Evolutionary conservation across 768 basidiomycete genomes (phyloP), one percentile per base, ranked within the genome.

Genomic region (Psilocybe cubensis): DNA sequence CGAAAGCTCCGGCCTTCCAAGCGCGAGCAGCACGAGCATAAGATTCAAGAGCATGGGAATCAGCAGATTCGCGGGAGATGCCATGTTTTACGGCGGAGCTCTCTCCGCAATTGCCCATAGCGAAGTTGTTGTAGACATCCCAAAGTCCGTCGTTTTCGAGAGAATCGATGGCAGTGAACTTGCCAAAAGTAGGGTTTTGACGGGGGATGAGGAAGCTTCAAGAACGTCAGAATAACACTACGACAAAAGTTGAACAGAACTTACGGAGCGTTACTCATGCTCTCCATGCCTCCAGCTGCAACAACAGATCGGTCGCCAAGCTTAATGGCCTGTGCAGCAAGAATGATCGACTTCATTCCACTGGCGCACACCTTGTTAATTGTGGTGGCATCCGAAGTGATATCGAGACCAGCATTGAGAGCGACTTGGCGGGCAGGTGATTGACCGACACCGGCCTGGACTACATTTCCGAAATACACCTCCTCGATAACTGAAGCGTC

Each of bases 351-450:
- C 76, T 98, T 98, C 83, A 99, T 79, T 59, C 97, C 97, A 52
- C 92, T 95, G 4, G 97, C 97, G 74, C 97, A 99, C 72, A 99
- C 97, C 79, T 99, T 99, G 86, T 99, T 99, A 79, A 99, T 88
- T 47, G 97, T 99, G 33, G 97, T 98, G 20, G 96, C 96, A 76
- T 99, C 97, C 24, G 96, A 96, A 55, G 81, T 82, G 9, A 87
- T 72, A 61, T 82, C 86, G 69, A 97, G 79, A 61, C 97, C 97
- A n/a, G 95, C 83, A 54, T 77, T 82, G 57, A 99, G 86, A n/a
- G 89, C 94, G 53, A 96, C 97, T 74, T 99, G 97, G 62, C 97
- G 87, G 51, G 97, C 97, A n/a, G 97, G 97, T 10, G 91, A 91
- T 77, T 99, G 97, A 42, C 97, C 97, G 50, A 96, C 92, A 65